These are phyloP conservation scores for Ettlia oleoabundans DNA, from an alignment of 139 green algal species.

Conservation along the genomic window DNA sequence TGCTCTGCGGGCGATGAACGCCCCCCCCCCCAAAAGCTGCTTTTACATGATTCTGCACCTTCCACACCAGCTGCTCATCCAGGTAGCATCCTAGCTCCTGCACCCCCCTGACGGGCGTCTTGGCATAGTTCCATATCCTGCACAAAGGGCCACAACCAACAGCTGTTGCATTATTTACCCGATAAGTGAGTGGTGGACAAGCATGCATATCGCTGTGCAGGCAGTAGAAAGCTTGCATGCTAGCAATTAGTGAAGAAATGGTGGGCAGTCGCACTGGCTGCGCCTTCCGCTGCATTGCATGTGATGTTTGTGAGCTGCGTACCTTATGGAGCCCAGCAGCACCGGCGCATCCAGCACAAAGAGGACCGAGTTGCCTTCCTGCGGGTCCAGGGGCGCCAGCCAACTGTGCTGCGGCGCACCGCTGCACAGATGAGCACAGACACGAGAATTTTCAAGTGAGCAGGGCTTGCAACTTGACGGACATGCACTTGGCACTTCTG, in stretches of 20 bases:
- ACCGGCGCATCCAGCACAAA: conserved; percentile 23
- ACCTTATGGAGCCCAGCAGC: conserved; percentile 38
- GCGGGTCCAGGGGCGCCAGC: conserved; percentile 35
- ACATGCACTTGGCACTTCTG: too few relatives aligned
- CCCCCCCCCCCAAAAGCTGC: not conserved
- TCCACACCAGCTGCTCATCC: conserved; percentile 49
- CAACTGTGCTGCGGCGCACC: conserved; percentile 41
- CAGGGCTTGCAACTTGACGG: too few relatives aligned
- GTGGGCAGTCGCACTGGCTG: too few relatives aligned
- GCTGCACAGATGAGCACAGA: too few relatives aligned
- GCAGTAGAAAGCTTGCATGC: too few relatives aligned
- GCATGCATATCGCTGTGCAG: too few relatives aligned
- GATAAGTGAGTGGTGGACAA: too few relatives aligned
- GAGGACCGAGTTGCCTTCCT: not conserved
- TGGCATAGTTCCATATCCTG: conserved; percentile 54
- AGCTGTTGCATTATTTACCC: not conserved
- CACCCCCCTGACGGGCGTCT: conserved; percentile 40
- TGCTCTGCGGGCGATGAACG: too few relatives aligned
- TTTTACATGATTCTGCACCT: not conserved
- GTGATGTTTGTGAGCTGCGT: not conserved
- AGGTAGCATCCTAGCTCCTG: conserved; percentile 48
- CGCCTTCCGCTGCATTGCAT: too few relatives aligned
- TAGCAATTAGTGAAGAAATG: too few relatives aligned
- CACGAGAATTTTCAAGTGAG: too few relatives aligned
- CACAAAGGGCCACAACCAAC: too few relatives aligned